Evolutionary conservation across 169 alveolate species (phyloP), one percentile per base, ranked within the genome.

Genomic region (Babesia caballi): DNA sequence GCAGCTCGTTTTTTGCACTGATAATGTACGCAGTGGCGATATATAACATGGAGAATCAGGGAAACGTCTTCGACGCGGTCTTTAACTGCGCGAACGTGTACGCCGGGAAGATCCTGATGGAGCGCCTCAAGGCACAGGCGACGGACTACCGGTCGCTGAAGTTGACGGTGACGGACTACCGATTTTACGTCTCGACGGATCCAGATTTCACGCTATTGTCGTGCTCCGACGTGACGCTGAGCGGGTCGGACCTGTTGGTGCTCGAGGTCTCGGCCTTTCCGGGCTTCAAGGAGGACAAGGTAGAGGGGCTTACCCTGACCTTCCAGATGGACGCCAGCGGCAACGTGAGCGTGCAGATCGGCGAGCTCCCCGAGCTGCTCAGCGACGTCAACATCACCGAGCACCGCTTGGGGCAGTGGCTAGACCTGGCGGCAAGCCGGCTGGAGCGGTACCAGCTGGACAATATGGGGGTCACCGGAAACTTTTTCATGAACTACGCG

Each of bases 71-170:
- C 44, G 85, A 75, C 44, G 40, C 14, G 19, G 30, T 75, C 4
- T 75, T 27, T 30, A 38, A 40, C 30, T 36, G 42, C 44, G 61
- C 73, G 12, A 75, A 65, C 30, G 17, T 40, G 19, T 75, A 44
- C 51, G 4, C 35, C 53, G 71, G 77, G 27, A 75, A 75, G 52
- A 9, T 75, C 3, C 25, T 65, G 14, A 65, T 75, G 85, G 80
- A 75, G 15, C 57, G 54, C 15, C 82, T 75, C 23, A 49, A 60
- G 52, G 28, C 25, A 0, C 85, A 75, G 50, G 77, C 72, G 36
- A 7, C 28, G 25, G 70, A 75, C 41, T 75, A 75, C 65, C 40
- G 58, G 36, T 1, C 41, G 12, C 33, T 41, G 30, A 52, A 32
- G 44, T 19, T 49, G 3, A 47, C 35, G 4, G 85, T 75, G 57